A percentile compares a stretch with the other conserved stretches of the same genome.
Evolutionary conservation across 495 filamentous ascomycete species (phyloP).

Genomic region (Trichoderma virens): DNA sequence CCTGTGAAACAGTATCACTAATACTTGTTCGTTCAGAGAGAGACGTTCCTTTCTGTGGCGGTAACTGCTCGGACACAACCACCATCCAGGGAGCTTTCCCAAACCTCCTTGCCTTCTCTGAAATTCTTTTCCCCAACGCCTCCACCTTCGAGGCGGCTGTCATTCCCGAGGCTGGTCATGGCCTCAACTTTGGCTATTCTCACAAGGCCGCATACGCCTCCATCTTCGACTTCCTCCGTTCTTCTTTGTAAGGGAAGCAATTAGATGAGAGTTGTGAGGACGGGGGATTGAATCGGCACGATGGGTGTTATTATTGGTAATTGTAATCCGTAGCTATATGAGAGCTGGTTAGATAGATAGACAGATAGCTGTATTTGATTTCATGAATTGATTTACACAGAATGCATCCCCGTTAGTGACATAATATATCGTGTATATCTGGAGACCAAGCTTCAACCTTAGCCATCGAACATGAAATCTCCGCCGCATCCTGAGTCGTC

Average conservation of each 20-base stretch:
- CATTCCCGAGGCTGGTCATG: slow-evolving; percentile 44
- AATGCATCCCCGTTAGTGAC: no score
- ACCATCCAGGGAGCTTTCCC: slow-evolving; percentile 14
- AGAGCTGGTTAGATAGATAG: no score
- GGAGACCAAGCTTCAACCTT: no score
- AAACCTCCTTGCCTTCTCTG: slow-evolving; percentile 33
- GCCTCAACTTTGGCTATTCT: slow-evolving; percentile 32
- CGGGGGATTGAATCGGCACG: neutral
- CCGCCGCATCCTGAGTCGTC: no score
- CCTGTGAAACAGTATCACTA: slow-evolving; percentile 11
- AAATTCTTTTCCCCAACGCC: slow-evolving; percentile 35
- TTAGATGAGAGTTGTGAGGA: neutral
- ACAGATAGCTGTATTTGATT: no score
- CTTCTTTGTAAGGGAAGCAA: neutral
- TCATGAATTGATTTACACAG: no score
- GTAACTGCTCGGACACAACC: slow-evolving; percentile 38
- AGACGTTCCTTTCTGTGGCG: slow-evolving; percentile 46
- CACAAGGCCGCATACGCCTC: neutral
- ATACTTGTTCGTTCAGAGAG: slow-evolving; percentile 21
- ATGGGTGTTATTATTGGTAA: neutral
- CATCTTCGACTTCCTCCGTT: slow-evolving; percentile 8
- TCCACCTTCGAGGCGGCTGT: slow-evolving; percentile 36
- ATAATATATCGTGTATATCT: no score
- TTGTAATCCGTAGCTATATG: neutral
- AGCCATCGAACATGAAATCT: no score